phyloP scores from a whole-genome alignment of 768 basidiomycete species.

The Termitomyces heimii region DNA sequence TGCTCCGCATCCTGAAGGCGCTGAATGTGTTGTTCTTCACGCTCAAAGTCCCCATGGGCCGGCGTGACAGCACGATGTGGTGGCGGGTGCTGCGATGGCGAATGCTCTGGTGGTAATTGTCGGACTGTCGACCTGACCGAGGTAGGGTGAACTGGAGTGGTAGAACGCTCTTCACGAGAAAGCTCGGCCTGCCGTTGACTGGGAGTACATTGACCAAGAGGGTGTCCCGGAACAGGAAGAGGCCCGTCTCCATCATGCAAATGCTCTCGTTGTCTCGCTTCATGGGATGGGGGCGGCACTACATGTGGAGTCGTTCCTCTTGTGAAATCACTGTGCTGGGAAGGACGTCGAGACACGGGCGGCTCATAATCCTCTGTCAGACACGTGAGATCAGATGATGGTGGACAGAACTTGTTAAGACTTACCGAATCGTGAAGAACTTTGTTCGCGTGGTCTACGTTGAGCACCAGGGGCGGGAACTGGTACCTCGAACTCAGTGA shows the following conservation, averaged over 20 bases:
- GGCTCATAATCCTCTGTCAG: constrained; percentile 4
- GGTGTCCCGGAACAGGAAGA: constrained; percentile 9
- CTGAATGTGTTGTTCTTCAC: constrained; percentile 47
- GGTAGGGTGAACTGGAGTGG: not conserved
- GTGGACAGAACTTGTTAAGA: not conserved
- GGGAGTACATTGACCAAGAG: not conserved
- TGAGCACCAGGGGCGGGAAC: constrained; percentile 1
- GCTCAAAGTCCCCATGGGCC: constrained; percentile 32
- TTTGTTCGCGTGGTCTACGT: not conserved
- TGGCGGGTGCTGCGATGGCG: constrained; percentile 20
- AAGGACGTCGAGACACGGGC: not conserved
- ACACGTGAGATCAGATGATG: not conserved
- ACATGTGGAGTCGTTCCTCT: not conserved
- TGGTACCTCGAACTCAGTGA: not conserved
- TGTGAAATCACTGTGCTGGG: not conserved
- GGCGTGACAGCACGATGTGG: constrained; percentile 30
- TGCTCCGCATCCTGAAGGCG: constrained; percentile 47
- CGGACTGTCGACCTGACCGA: constrained; percentile 3
- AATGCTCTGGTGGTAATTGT: not conserved
- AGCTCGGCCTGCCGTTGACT: constrained; percentile 1
- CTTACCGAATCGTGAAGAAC: constrained; percentile 9
- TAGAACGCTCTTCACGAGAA: not conserved
- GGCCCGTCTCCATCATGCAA: constrained; percentile 1
- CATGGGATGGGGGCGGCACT: not conserved
- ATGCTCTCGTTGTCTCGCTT: not conserved